Evolutionary conservation across 2,329 filamentous ascomycete species (phyloP).

Genomic region (Emmonsia crescens): DNA sequence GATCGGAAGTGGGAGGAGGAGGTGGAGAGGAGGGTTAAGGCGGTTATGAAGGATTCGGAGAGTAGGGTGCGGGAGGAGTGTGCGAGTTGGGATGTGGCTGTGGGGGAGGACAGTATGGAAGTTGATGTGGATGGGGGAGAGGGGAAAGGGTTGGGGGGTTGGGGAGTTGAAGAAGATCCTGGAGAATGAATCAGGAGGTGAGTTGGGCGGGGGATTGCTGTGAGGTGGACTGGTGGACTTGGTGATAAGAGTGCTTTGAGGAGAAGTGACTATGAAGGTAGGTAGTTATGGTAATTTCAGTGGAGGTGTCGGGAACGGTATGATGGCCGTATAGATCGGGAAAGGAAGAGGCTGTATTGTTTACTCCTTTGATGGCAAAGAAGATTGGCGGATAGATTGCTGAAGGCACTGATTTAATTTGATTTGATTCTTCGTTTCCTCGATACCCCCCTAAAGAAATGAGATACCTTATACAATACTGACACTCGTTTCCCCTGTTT

Average conservation of each 20-base stretch:
- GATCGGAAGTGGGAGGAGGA: conserved; percentile 15
- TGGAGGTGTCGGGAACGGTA: no score
- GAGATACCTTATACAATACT: not conserved
- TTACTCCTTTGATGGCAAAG: not conserved
- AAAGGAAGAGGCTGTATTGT: not conserved
- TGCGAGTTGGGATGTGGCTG: conserved; percentile 15
- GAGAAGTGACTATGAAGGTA: not conserved
- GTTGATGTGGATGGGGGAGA: conserved; percentile 15
- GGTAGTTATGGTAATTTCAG: not conserved
- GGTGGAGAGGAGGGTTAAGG: conserved; percentile 15
- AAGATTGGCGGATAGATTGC: not conserved
- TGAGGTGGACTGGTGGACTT: not conserved
- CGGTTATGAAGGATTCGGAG: conserved; percentile 9
- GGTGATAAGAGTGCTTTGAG: not conserved
- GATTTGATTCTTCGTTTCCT: not conserved
- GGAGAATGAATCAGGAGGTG: not conserved
- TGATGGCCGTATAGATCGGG: not conserved
- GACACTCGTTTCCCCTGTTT: not conserved
- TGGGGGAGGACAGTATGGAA: conserved; percentile 11
- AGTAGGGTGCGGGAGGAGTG: conserved; percentile 16
- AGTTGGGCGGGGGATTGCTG: not conserved
- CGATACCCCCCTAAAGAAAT: not conserved
- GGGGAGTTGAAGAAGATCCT: not conserved
- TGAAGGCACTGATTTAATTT: not conserved
- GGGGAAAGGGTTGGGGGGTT: not conserved